Base-by-base conservation (phyloP, 1,284 basidiomycete genomes). In the Rhodotorula sp. region DNA sequence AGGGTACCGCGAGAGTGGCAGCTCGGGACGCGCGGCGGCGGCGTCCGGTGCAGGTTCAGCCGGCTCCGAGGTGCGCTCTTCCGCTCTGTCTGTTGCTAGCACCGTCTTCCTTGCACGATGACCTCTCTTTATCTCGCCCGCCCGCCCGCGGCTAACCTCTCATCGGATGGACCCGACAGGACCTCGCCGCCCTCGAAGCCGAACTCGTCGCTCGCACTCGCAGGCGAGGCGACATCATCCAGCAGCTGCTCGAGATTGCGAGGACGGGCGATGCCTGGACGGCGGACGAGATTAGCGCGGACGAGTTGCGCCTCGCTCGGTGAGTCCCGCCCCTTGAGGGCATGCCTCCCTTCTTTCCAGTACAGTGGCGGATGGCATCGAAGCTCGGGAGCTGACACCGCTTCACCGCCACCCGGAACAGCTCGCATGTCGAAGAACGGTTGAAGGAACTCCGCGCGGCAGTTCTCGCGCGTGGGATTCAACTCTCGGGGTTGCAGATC, bases 241-340 rank as follows among this genome's bases (percentile, higher is more conserved):
- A 65, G 44, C 69, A 64, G 37, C 68, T 68, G 22, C 66, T 73
- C 66, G 67, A 72, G 54, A 60, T 69, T 7, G 65, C 62, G 26
- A 37, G 61, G 37, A 62, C 22, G 18, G 61, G 64, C n/a, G 46
- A 30, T 3, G 60, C 45, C 20, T 42, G 57, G 24, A 64, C 57
- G 3, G 26, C 10, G 0, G 48, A 29, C 24, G 64, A 62, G 1
- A 29, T n/a, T 6, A 65, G 69, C 45, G 71, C 61, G 24, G 68
- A 62, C 48, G 71, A 69, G 53, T 20, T 69, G 29, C 58, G 68
- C 6, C 51, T 64, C 22, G 37, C 61, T 1, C 62, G 58, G 71
- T 72, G 53, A 54, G 64, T 60, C 8, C 1, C 18, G 0, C 29
- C 0, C 7, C 7, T 6, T 24, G 44, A 17, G 20, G 42, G 2